These are phyloP conservation scores for Asterophora lycoperdoides DNA, from an alignment of 768 basidiomycete species.

Conservation along the genomic window DNA sequence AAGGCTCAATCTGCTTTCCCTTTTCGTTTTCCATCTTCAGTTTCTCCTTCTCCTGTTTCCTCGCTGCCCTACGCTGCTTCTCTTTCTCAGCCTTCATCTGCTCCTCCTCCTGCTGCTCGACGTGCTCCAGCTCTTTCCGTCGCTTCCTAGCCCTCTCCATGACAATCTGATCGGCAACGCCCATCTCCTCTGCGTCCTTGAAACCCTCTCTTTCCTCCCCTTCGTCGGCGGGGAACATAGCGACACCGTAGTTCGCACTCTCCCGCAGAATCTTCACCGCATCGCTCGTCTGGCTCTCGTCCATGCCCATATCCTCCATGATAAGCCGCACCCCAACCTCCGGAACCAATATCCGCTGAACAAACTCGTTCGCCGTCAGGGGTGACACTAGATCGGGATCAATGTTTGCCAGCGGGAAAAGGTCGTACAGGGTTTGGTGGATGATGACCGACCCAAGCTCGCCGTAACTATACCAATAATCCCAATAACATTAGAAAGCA, in stretches of 20 bases:
- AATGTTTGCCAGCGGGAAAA: slow-evolving; percentile 65
- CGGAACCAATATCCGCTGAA: slow-evolving; percentile 84
- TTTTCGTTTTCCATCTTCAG: slow-evolving; percentile 13
- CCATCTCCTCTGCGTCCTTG: slow-evolving; percentile 30
- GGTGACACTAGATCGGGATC: slow-evolving; percentile 53
- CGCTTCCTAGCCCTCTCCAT: slow-evolving; percentile 52
- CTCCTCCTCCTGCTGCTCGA: slow-evolving; percentile 32
- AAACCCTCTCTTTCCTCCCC: slow-evolving; percentile 42
- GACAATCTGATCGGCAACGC: slow-evolving; percentile 46
- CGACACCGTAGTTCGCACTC: slow-evolving; percentile 79
- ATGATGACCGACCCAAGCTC: slow-evolving; percentile 82
- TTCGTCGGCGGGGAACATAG: slow-evolving; percentile 73
- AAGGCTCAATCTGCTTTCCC: slow-evolving; percentile 11
- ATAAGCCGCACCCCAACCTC: slow-evolving; percentile 84
- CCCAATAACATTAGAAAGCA: background rate
- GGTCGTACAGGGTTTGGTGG: slow-evolving; percentile 66
- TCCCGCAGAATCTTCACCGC: slow-evolving; percentile 65
- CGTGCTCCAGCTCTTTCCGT: slow-evolving; percentile 45
- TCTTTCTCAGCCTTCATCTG: slow-evolving; percentile 13
- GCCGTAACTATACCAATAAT: slow-evolving; percentile 61
- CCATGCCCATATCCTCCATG: slow-evolving; percentile 60
- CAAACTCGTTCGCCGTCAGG: slow-evolving; percentile 70
- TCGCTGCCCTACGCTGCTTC: slow-evolving; percentile 14
- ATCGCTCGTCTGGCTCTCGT: slow-evolving; percentile 31
- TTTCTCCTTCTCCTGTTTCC: slow-evolving; percentile 4